Evolutionary conservation across 257 asterid genomes (phyloP), one percentile per base, ranked within the genome.

Genomic region (Solanum clarkiae): DNA sequence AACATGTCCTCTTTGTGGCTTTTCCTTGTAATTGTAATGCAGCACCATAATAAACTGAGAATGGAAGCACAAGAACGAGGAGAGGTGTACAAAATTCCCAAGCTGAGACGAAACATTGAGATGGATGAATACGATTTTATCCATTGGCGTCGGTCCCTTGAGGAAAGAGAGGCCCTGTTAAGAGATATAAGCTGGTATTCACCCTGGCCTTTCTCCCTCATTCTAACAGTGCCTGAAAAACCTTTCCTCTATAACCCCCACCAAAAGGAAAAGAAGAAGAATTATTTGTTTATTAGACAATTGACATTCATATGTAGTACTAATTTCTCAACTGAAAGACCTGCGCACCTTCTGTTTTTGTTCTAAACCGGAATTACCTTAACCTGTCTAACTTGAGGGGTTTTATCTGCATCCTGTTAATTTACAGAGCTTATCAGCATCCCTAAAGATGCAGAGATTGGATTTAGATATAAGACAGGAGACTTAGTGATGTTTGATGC

Each of bases 101-200:
- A 80, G 90, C 85, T 96, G 75, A 89, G 93, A 88, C 94, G 99
- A 85, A 96, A 96, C 51, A 92, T 91, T 88, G 99, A 96, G 87
- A 95, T 96, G 99, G 95, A 96, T 86, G 98, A 96, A 80, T 96
- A 96, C 55, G 99, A 96, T 85, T 90, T 93, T 20, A 90, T 96
- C 86, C 99, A 96, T 86, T 96, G 98, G 98, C 97, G 97, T 32
- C 95, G 98, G 86, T 96, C 99, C 79, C 86, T 91, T 51, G 99
- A 96, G 90, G 99, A 96, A 90, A 92, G 99, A 91, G 99, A 96
- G 91, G 90, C 99, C 86, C 91, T 95, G 53, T 90, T 96, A 77
- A 92, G 99, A 83, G 99, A 96, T 86, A 96, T 95, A 86, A 93
- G 98, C 97, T 94, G 97, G 98, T 94, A 91, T 55, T 49, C 83